Base-by-base conservation (phyloP, 352 stramenopile genomes). In the Phytopythium chamaehyphon region DNA sequence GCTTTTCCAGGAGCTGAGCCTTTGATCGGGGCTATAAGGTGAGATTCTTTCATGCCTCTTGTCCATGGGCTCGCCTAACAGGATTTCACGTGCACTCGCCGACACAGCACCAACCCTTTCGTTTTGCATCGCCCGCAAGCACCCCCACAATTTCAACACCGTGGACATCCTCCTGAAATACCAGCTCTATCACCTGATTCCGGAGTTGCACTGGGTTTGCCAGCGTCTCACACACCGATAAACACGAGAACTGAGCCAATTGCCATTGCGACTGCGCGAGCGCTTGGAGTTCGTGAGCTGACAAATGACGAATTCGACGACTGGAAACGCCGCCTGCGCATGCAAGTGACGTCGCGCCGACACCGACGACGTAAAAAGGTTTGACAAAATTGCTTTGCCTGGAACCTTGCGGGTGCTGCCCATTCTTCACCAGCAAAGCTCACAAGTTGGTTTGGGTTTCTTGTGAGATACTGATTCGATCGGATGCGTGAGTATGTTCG, bases 361-460 rank as follows among this genome's bases (percentile, higher is more conserved):
- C 68, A 71, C 42, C 60, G 67, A 5, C 71, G 64, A 37, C 63
- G 63, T 31, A 76, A 73, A 40, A 77, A 66, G 59, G 61, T 66
- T 50, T 10, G 42, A 6, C 40, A n/a, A 16, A 19, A 19, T 26
- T 9, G 22, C 18, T 23, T 18, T 4, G 19, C 1, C n/a, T 11
- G 2, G 18, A 22, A 6, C 14, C 15, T 23, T 44, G 22, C 12
- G 11, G 39, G 38, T 18, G 38, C 9, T 22, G 40, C 24, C n/a
- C 21, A 18, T 28, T 12, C n/a, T 16, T 24, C 10, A 2, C 22
- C 21, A 23, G 40, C n/a, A n/a, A n/a, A 15, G 21, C 8, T 19
- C 19, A n/a, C 11, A 18, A n/a, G 1, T 16, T n/a, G 19, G 18
- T 33, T 23, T 6, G 19, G 16, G 1, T 46, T 15, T 31, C 11